Percentiles rank a stretch among this genome's conserved stretches.
phyloP scores from a whole-genome alignment of 768 basidiomycete genomes.

The Calocybe gangraenosa region DNA sequence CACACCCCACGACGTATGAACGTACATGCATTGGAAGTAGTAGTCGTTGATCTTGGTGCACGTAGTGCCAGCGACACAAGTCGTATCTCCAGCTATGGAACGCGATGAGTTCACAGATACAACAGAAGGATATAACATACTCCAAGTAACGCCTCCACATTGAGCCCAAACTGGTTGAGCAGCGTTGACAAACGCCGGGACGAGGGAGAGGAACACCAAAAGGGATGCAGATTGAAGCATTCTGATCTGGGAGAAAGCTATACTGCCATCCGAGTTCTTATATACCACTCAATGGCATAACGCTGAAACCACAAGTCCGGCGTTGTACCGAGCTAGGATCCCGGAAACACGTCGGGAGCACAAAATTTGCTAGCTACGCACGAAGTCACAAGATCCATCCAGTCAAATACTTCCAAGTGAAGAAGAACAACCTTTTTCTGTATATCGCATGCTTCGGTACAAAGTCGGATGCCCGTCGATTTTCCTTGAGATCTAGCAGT shows the following conservation, averaged over 20 bases:
- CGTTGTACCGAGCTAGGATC: constrained; percentile 26
- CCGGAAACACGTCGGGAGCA: constrained; percentile 25
- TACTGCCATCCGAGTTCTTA: constrained; percentile 9
- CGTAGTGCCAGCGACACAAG: constrained; percentile 32
- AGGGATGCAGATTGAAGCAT: constrained; percentile 48
- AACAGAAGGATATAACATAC: constrained; percentile 27
- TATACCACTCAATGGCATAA: constrained; percentile 4
- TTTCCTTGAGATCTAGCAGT: neutral
- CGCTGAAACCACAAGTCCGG: constrained; percentile 28
- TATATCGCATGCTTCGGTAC: constrained; percentile 16
- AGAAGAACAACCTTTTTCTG: constrained; percentile 2
- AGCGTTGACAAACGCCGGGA: constrained; percentile 41
- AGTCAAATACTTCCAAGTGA: constrained; percentile 21
- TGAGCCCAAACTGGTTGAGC: constrained; percentile 43
- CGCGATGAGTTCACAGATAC: constrained; percentile 11
- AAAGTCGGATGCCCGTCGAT: constrained; percentile 15
- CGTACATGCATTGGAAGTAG: constrained; percentile 41
- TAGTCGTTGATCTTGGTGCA: constrained; percentile 31
- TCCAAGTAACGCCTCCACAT: constrained; percentile 50
- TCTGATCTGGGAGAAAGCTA: constrained; percentile 13
- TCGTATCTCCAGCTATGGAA: constrained; percentile 31
- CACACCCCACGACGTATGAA: neutral
- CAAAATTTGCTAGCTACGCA: neutral
- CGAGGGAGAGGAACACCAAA: constrained; percentile 35
- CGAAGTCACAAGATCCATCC: constrained; percentile 24